Evolutionary conservation across 2,329 filamentous ascomycete species (phyloP), one percentile per base, ranked within the genome.

Genomic region (Beauveria medogensis): DNA sequence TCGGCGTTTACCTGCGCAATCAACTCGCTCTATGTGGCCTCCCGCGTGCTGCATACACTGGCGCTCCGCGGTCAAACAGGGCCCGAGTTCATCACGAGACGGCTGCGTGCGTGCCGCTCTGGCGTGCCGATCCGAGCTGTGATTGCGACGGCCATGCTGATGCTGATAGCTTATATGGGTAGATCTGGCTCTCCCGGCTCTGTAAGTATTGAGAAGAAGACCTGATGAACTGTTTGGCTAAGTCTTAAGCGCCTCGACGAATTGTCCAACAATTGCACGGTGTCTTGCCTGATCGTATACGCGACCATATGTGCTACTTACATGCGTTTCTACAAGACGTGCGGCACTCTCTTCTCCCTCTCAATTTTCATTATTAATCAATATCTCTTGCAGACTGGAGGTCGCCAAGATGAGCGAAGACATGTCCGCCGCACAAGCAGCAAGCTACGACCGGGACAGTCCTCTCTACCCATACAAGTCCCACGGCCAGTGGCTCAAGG

Each of bases 231-330:
- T 46, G 5, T 28, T 10, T 28, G 10, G 20, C 63, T 69, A 50
- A 65, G 9, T 30, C 5, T n/a, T 2, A 58, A 75, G 74, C 67
- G 72, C 40, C 63, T 76, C 30, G 67, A 68, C 20, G 74, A 76
- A 61, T 68, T 77, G 16, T 70, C 70, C 10, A 71, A 71, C 50
- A 74, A 74, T 52, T 73, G 70, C 58, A 72, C 72, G 1, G 72
- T 74, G 6, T 73, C 74, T 14, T 74, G 70, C 64, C 65, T 76
- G n/a, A 73, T 76, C 47, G 73, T 76, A 2, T 77, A 75, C 52
- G 66, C 68, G 22, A 70, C 71, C 16, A 74, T 77, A 18, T 76
- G 74, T 57, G 73, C 70, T 24, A 74, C 75, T 0, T 77, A 76
- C 66, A 67, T 77, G 43, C 70, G 63, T 30, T 75, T 75, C 63